Percentiles rank a stretch among this genome's conserved stretches.
phyloP scores from a whole-genome alignment of 176 grass and related monocot genomes.

The Lolium multiflorum region DNA sequence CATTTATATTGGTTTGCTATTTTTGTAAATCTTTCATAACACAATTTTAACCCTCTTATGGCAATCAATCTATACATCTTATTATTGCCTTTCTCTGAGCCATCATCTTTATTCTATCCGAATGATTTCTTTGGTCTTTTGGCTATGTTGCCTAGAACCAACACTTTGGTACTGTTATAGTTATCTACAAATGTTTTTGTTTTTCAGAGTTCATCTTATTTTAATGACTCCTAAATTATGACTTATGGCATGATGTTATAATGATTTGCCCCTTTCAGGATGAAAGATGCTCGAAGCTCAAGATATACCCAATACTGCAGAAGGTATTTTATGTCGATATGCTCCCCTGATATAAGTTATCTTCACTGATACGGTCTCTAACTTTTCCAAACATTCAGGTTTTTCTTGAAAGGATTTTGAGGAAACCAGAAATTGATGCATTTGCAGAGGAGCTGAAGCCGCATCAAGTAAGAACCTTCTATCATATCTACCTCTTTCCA shows the following conservation, averaged over 20 bases:
- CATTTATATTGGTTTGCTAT: not conserved
- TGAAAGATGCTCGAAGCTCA: constrained; percentile 98
- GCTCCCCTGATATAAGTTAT: not conserved
- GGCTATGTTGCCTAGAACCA: not conserved
- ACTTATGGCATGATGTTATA: not conserved
- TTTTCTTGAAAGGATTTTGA: constrained; percentile 98
- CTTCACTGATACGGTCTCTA: constrained; percentile 19
- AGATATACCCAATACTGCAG: constrained; percentile 98
- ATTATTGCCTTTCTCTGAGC: not conserved
- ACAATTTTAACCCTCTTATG: not conserved
- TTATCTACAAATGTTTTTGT: not conserved
- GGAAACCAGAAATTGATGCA: constrained; percentile 99
- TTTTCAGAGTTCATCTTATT: not conserved
- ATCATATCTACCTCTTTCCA: not conserved
- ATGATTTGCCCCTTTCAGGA: constrained; percentile 63
- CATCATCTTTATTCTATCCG: not conserved
- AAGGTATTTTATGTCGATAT: constrained; percentile 62
- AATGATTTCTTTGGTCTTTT: not conserved
- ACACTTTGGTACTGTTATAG: not conserved
- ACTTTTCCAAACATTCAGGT: constrained; percentile 60
- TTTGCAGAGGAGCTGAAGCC: constrained; percentile 96
- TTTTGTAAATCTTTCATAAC: not conserved
- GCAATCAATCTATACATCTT: not conserved
- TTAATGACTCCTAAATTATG: not conserved
- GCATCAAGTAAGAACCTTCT: constrained; percentile 67